Conservation (phyloP, 306 rosid species). For the Leucaena leucocephala region DNA sequence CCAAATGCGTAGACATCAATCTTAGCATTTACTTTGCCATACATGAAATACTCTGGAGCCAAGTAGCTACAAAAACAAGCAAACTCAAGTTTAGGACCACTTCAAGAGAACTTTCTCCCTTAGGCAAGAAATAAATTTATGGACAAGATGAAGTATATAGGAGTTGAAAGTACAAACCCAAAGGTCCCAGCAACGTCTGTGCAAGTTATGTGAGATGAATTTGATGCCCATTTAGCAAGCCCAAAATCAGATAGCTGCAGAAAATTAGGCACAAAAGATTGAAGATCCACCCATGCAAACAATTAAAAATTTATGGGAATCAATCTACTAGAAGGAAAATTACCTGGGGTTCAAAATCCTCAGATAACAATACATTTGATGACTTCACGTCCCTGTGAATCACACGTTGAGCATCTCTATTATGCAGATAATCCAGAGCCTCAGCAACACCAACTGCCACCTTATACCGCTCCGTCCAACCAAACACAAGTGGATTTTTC, state of each 20-base stretch:
- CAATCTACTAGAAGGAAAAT: slow-evolving; percentile 23
- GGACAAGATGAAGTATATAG: slow-evolving; percentile 16
- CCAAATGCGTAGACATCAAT: slow-evolving; percentile 96
- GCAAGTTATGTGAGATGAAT: slow-evolving; percentile 78
- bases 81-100: slow-evolving; percentile 28
- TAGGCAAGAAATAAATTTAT: not conserved
- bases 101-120: slow-evolving; percentile 12
- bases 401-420: slow-evolving; percentile 61
- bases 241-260: slow-evolving; percentile 97
- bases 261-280: slow-evolving; percentile 31
- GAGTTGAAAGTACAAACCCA: slow-evolving; percentile 65
- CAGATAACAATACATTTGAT: slow-evolving; percentile 78
- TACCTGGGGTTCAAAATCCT: slow-evolving; percentile 95
- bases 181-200: slow-evolving; percentile 97
- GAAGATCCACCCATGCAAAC: slow-evolving; percentile 26
- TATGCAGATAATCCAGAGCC: slow-evolving; percentile 87
- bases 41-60: slow-evolving; percentile 99
- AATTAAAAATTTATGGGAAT: not conserved
- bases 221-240: slow-evolving; percentile 85
- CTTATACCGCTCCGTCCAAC: slow-evolving; percentile 88
- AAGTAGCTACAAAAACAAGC: slow-evolving; percentile 66
- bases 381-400: slow-evolving; percentile 94
- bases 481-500: slow-evolving; percentile 64
- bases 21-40: slow-evolving; percentile 87
- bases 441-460: slow-evolving; percentile 91